A percentile compares a stretch with the other conserved stretches of the same genome.
These are phyloP conservation scores for Trichoderma cornu-damae DNA, from an alignment of 2,329 filamentous ascomycete species.

Conservation along the genomic window DNA sequence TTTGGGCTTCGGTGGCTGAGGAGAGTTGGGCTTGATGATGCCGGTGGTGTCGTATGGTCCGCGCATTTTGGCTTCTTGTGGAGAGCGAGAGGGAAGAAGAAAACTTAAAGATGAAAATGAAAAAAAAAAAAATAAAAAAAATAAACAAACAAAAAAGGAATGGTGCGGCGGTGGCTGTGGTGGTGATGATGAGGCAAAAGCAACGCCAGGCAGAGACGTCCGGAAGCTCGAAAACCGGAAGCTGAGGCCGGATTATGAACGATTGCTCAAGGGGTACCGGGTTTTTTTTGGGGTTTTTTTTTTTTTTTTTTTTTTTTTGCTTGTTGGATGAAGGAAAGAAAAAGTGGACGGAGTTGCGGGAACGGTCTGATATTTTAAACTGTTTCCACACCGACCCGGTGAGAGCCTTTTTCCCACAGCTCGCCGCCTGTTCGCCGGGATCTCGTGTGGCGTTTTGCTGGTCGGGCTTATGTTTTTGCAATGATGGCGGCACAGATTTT, in stretches of 20 bases:
- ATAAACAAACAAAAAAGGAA: neutral
- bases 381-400: conserved; percentile 16
- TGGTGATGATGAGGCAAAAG: neutral
- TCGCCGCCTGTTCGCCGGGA: conserved; percentile 9
- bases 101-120: too few relatives aligned
- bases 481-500: conserved; percentile 18
- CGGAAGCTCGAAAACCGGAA: conserved; percentile 12
- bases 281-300: neutral
- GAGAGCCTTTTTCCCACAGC: conserved; percentile 10
- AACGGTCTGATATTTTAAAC: conserved; percentile 19
- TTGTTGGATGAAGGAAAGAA: conserved; percentile 13
- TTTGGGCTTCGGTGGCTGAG: conserved; percentile 34
- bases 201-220: neutral
- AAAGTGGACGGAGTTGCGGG: conserved; percentile 15
- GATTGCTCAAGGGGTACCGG: conserved; percentile 11
- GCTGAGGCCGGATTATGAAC: conserved; percentile 1
- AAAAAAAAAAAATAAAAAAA: neutral
- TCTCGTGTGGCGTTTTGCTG: conserved; percentile 18
- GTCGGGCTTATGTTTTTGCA: conserved; percentile 16
- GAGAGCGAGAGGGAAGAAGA: too few relatives aligned
- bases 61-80: conserved; percentile 28
- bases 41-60: conserved; percentile 38
- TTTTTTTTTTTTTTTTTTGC: neutral
- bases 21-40: conserved; percentile 33
- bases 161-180: neutral